These are phyloP conservation scores for Tetrapisispora iriomotensis DNA, from an alignment of 805 yeast species.

Conservation along the genomic window DNA sequence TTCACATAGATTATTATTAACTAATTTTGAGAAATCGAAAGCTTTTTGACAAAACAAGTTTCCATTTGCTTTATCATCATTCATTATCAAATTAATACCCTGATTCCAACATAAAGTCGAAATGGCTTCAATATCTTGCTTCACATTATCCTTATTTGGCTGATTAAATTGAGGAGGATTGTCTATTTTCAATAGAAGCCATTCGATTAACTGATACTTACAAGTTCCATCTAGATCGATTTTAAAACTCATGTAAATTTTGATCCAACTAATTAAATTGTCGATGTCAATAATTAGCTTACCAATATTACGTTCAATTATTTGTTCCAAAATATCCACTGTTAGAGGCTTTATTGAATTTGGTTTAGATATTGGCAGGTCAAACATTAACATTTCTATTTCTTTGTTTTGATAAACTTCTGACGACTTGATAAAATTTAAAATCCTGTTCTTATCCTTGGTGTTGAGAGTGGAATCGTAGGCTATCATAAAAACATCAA, in stretches of 20 bases:
- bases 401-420: slow-evolving; percentile 7
- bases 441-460: slow-evolving; percentile 15
- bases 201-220: background rate
- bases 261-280: background rate
- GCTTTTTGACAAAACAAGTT: slow-evolving; percentile 25
- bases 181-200: background rate
- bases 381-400: slow-evolving; percentile 11
- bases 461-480: slow-evolving; percentile 20
- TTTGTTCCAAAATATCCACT: slow-evolving; percentile 9
- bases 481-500: slow-evolving; percentile 16
- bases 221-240: background rate
- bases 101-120: slow-evolving; percentile 33
- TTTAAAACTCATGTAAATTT: background rate
- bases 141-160: background rate
- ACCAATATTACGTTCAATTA: slow-evolving; percentile 21
- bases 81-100: slow-evolving; percentile 26
- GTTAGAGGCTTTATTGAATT: slow-evolving; percentile 14
- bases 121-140: slow-evolving; percentile 31
- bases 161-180: too few relatives aligned
- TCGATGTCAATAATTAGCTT: slow-evolving; percentile 6
- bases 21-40: slow-evolving; percentile 19
- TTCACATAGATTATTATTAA: slow-evolving; percentile 18
- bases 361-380: background rate
- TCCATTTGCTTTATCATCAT: slow-evolving; percentile 16
- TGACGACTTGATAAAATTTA: slow-evolving; percentile 15